phyloP scores from a whole-genome alignment of 2,329 filamentous ascomycete genomes.

The Scedosporium dehoogii region DNA sequence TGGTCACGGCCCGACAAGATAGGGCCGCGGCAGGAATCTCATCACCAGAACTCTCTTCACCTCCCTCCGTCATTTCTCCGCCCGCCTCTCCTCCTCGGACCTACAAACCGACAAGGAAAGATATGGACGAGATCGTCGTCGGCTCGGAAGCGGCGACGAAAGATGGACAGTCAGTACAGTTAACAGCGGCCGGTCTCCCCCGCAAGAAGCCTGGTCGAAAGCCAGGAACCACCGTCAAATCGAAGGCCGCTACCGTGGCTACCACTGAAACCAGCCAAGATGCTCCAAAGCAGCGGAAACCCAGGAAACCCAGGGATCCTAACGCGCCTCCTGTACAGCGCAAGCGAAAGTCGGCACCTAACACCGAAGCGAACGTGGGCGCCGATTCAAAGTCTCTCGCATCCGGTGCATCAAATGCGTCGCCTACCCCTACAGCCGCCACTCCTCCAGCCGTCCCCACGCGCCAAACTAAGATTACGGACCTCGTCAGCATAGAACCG shows the following conservation, averaged over 20 bases:
- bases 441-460: conserved; percentile 10
- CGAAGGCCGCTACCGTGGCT: conserved; percentile 21
- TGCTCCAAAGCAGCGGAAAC: conserved; percentile 39
- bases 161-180: conserved; percentile 32
- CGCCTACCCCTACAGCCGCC: neutral
- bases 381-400: conserved; percentile 24
- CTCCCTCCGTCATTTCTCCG: conserved; percentile 39
- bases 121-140: conserved; percentile 42
- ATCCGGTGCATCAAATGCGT: conserved; percentile 14
- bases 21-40: conserved; percentile 32
- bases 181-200: conserved; percentile 48
- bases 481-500: conserved; percentile 18
- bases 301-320: conserved; percentile 49
- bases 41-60: conserved; percentile 40
- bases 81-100: conserved; percentile 33
- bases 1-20: conserved; percentile 1
- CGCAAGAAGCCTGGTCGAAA: conserved; percentile 58
- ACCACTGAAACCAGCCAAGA: conserved; percentile 27
- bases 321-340: conserved; percentile 44
- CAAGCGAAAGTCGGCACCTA: conserved; percentile 41
- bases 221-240: conserved; percentile 44
- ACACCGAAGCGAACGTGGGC: conserved; percentile 26
- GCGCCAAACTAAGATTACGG: conserved; percentile 30
- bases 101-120: conserved; percentile 20
- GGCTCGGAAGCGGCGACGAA: conserved; percentile 26